These are phyloP conservation scores for Penicillium steckii DNA, from an alignment of 495 filamentous ascomycete species.

Conservation along the genomic window DNA sequence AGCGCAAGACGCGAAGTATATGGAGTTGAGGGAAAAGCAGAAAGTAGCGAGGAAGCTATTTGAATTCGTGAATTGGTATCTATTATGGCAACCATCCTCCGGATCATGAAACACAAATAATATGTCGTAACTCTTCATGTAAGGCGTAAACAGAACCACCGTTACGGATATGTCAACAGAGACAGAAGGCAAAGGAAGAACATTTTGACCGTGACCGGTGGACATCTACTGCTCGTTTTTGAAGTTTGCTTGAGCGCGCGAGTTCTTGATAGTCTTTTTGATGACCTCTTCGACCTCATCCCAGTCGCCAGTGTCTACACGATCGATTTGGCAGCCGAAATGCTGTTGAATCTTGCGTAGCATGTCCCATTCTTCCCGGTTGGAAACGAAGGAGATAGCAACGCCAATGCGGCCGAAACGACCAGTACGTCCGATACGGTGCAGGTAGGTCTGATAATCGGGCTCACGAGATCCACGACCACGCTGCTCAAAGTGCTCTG, in stretches of 20 bases:
- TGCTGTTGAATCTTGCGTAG: constrained; percentile 73
- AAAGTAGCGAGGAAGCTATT: not conserved
- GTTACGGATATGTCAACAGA: not conserved
- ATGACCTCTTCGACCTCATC: constrained; percentile 79
- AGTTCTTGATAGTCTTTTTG: constrained; percentile 80
- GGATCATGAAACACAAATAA: constrained; percentile 17
- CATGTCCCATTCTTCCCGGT: constrained; percentile 70
- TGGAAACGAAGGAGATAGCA: constrained; percentile 85
- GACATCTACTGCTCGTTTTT: not conserved
- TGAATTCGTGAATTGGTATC: constrained; percentile 31
- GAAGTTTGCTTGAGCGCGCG: constrained; percentile 63
- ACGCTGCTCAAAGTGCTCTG: constrained; percentile 34
- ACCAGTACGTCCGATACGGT: constrained; percentile 96
- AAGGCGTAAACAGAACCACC: constrained; percentile 12
- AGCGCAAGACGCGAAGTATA: no score
- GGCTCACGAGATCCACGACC: constrained; percentile 44
- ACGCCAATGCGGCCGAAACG: constrained; percentile 98
- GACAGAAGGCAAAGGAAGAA: not conserved
- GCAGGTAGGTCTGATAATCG: constrained; percentile 92
- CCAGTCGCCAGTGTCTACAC: constrained; percentile 72
- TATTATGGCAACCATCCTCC: constrained; percentile 18
- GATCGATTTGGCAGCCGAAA: constrained; percentile 59
- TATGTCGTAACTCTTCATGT: constrained; percentile 32
- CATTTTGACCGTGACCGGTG: not conserved
- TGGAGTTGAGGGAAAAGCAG: not conserved